Evolutionary conservation across 169 alveolate genomes (phyloP).

Genomic region (Plasmodium knowlesi): DNA sequence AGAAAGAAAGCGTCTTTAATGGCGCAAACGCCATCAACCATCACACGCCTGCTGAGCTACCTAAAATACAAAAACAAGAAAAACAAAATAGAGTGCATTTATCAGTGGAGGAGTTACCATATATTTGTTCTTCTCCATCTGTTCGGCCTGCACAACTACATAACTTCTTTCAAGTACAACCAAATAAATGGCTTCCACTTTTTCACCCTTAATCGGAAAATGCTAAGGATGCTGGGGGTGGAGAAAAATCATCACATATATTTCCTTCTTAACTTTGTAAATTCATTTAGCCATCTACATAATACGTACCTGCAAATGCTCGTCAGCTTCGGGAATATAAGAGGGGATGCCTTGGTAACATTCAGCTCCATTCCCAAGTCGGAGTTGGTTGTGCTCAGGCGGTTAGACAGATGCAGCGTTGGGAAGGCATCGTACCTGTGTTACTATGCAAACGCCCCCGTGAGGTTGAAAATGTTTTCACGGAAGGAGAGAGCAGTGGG

Average conservation of each 20-base stretch:
- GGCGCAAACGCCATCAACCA: neutral
- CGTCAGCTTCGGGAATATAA: neutral
- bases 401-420: neutral
- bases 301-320: conserved; percentile 29
- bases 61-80: conserved; percentile 32
- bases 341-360: neutral
- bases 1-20: too few relatives aligned
- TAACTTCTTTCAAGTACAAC: conserved; percentile 6
- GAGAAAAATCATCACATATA: conserved; percentile 24
- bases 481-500: neutral
- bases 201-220: conserved; percentile 15
- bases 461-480: neutral
- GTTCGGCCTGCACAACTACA: conserved; percentile 29
- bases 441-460: conserved; percentile 31
- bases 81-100: conserved; percentile 41
- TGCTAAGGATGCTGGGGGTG: conserved; percentile 32
- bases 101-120: conserved; percentile 45
- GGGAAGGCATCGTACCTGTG: conserved; percentile 1
- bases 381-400: conserved; percentile 15
- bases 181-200: conserved; percentile 54
- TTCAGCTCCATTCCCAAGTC: conserved; percentile 13
- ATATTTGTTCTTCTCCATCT: conserved; percentile 13
- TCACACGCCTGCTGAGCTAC: neutral
- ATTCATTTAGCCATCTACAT: conserved; percentile 44
- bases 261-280: conserved; percentile 40